phyloP scores from a whole-genome alignment of 495 filamentous ascomycete genomes.

The Acidiella bohemica region DNA sequence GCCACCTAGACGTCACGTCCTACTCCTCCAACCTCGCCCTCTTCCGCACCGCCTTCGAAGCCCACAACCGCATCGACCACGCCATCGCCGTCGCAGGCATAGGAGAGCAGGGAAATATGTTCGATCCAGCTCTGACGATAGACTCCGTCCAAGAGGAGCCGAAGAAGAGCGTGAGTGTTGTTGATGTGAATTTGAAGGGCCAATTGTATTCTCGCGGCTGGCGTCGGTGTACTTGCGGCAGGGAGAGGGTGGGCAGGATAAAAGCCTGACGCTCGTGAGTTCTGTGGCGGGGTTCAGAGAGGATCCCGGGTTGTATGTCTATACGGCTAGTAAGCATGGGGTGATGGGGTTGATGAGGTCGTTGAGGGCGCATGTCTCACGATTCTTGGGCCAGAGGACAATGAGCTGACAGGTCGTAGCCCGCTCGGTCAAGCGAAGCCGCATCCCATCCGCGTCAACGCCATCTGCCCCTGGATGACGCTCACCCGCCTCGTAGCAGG shows the following conservation, averaged over 20 bases:
- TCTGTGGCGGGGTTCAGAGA: conserved; percentile 37
- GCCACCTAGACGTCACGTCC: conserved; percentile 12
- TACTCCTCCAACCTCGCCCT: conserved; percentile 16
- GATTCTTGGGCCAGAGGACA: background rate
- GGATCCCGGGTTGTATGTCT: conserved; percentile 35
- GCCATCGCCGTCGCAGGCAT: conserved; percentile 19
- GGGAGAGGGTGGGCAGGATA: conserved; percentile 22
- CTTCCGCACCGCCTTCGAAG: conserved; percentile 11
- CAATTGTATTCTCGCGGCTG: conserved; percentile 15
- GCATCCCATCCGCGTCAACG: conserved; percentile 34
- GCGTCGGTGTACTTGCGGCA: conserved; percentile 16
- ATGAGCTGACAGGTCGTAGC: background rate
- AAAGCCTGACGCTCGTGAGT: conserved; percentile 36
- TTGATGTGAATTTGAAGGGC: conserved; percentile 20
- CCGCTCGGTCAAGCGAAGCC: conserved; percentile 5
- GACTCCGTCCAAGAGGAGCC: conserved; percentile 14
- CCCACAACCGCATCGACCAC: conserved; percentile 17
- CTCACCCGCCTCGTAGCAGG: conserved; percentile 33
- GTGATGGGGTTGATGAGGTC: conserved; percentile 13
- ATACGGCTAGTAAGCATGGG: conserved; percentile 26
- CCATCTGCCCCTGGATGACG: conserved; percentile 43
- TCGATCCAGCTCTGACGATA: conserved; percentile 15
- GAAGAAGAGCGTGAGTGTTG: background rate
- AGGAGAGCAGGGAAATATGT: conserved; percentile 11
- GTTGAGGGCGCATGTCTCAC: conserved; percentile 7